phyloP scores from a whole-genome alignment of 768 basidiomycete species.

The Lentinula boryana region DNA sequence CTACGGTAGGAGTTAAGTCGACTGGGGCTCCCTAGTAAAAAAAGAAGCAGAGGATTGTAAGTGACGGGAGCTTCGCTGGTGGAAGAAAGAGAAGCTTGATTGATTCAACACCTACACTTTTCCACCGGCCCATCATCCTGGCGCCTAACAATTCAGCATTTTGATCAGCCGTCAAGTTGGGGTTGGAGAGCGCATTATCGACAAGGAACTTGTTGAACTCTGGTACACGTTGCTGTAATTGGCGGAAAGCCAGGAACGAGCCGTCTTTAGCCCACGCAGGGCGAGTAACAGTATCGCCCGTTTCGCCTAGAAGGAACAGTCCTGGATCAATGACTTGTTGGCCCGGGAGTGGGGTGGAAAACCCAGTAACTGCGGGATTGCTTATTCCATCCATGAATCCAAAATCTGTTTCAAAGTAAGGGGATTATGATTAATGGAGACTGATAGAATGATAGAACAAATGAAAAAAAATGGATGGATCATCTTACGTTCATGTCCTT shows the following conservation, averaged over 20 bases:
- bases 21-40: conserved; percentile 25
- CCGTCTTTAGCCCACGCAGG: conserved; percentile 10
- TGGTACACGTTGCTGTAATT: conserved; percentile 26
- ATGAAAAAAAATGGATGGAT: conserved; percentile 9
- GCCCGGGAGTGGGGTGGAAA: conserved; percentile 13
- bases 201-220: conserved; percentile 22
- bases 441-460: conserved; percentile 9
- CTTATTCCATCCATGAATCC: conserved; percentile 19
- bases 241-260: conserved; percentile 24
- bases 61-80: not conserved
- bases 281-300: conserved; percentile 11
- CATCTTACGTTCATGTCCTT: conserved; percentile 24
- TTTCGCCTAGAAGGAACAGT: conserved; percentile 20
- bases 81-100: not conserved
- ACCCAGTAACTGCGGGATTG: conserved; percentile 14
- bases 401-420: conserved; percentile 10
- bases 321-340: conserved; percentile 10
- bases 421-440: not conserved
- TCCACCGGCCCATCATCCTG: conserved; percentile 28
- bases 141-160: conserved; percentile 24
- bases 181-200: conserved; percentile 13
- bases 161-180: conserved; percentile 13
- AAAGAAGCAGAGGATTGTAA: not conserved
- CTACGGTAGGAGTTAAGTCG: conserved; percentile 18
- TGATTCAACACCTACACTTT: conserved; percentile 15